Conservation (phyloP, 148 eudicot genomes). For the Mesembryanthemum crystallinum region DNA sequence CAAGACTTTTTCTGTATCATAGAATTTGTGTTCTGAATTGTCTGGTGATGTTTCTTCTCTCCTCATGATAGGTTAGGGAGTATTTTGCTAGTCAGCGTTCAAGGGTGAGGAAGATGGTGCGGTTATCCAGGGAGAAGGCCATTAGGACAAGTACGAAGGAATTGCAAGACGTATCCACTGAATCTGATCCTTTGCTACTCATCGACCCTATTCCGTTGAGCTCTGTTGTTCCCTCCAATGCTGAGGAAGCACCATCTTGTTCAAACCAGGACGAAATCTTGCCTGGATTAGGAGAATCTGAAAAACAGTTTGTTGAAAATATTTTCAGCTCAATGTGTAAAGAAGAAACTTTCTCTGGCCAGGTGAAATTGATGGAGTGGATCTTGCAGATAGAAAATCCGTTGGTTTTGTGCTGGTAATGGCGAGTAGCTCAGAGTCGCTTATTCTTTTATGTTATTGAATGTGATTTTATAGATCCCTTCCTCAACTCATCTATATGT, state of each 20-base stretch:
- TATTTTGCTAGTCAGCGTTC: slow-evolving; percentile 70
- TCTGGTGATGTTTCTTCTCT: slow-evolving; percentile 13
- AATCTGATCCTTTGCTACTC: slow-evolving; percentile 38
- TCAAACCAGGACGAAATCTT: slow-evolving; percentile 53
- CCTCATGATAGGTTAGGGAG: slow-evolving; percentile 58
- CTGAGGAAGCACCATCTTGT: slow-evolving; percentile 63
- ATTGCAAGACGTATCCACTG: slow-evolving; percentile 36
- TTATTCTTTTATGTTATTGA: neutral
- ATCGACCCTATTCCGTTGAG: slow-evolving; percentile 61
- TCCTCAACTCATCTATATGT: slow-evolving; percentile 5
- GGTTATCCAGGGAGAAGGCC: slow-evolving; percentile 70
- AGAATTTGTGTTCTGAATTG: slow-evolving; percentile 9
- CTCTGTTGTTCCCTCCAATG: slow-evolving; percentile 45
- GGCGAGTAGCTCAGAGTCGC: slow-evolving; percentile 9
- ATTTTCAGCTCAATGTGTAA: slow-evolving; percentile 72
- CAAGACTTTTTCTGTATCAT: neutral
- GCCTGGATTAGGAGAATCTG: slow-evolving; percentile 56
- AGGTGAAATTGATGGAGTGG: slow-evolving; percentile 89
- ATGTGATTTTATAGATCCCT: neutral
- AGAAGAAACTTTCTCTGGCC: slow-evolving; percentile 83
- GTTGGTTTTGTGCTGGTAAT: slow-evolving; percentile 67
- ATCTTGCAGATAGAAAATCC: slow-evolving; percentile 70
- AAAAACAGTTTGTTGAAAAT: slow-evolving; percentile 57
- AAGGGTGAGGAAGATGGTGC: slow-evolving; percentile 71
- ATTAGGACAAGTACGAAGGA: slow-evolving; percentile 31